A percentile compares a stretch with the other conserved stretches of the same genome.
phyloP scores from a whole-genome alignment of 169 alveolate genomes.

The Eimeria necatrix region DNA sequence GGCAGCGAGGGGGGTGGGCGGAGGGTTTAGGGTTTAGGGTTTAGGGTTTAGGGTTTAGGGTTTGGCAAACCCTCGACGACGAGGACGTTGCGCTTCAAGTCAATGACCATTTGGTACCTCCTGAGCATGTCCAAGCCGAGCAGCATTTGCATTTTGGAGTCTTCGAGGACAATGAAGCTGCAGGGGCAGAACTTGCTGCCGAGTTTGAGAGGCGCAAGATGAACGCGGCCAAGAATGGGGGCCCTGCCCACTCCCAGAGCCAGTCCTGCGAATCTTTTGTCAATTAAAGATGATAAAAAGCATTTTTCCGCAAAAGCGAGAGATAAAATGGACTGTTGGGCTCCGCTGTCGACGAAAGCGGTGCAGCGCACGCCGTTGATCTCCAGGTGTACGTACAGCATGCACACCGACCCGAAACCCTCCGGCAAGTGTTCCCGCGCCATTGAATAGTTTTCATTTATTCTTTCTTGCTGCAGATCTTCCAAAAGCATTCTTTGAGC shows the following conservation, averaged over 20 bases:
- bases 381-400: conserved; percentile 95
- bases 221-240: conserved; percentile 96
- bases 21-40: not conserved
- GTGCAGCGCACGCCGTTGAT: conserved; percentile 93
- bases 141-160: conserved; percentile 91
- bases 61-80: conserved; percentile 88
- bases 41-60: not conserved
- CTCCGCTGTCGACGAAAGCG: conserved; percentile 99
- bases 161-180: conserved; percentile 95
- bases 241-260: conserved; percentile 97
- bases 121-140: conserved; percentile 97
- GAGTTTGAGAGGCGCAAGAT: conserved; percentile 96
- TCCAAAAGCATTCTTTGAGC: conserved; percentile 70
- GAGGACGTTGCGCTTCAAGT: conserved; percentile 92
- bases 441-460: conserved; percentile 77
- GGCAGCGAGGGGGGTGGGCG: too few relatives aligned
- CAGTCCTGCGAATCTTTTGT: conserved; percentile 95
- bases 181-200: conserved; percentile 92
- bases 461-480: conserved; percentile 70
- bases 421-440: conserved; percentile 84
- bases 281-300: conserved; percentile 93
- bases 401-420: conserved; percentile 87
- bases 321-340: conserved; percentile 97
- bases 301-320: conserved; percentile 94
- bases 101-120: conserved; percentile 95